Conservation (phyloP, 495 filamentous ascomycete species). For the Penicillium paxilli region DNA sequence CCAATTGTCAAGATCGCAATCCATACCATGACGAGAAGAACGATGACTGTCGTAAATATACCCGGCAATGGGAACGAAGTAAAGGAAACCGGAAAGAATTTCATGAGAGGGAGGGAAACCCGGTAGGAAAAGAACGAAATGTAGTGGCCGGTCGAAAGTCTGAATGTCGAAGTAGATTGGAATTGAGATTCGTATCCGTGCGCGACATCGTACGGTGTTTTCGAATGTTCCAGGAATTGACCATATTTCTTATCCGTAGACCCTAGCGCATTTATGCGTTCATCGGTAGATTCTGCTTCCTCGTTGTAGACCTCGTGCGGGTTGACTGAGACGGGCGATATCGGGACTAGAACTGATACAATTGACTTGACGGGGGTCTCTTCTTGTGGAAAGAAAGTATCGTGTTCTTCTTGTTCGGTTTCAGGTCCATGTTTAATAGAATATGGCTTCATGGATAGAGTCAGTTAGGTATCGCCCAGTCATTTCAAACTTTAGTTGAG, state of each 20-base stretch:
- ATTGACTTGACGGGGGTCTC: background rate
- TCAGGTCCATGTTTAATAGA: background rate
- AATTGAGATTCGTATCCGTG: background rate
- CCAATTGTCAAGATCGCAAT: slow-evolving; percentile 27
- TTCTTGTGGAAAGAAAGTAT: background rate
- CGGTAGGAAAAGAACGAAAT: slow-evolving; percentile 18
- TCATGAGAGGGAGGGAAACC: slow-evolving; percentile 13
- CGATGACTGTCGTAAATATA: slow-evolving; percentile 17
- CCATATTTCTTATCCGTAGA: slow-evolving; percentile 10
- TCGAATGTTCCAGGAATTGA: slow-evolving; percentile 9
- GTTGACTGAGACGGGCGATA: slow-evolving; percentile 1
- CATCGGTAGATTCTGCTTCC: background rate
- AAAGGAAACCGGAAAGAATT: slow-evolving; percentile 9
- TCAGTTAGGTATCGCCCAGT: too few relatives aligned
- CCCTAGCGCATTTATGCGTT: background rate
- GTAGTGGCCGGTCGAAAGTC: slow-evolving; percentile 4
- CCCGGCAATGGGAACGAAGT: slow-evolving; percentile 11
- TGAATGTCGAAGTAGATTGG: background rate
- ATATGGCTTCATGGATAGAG: background rate
- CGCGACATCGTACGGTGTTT: background rate
- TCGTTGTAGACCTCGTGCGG: slow-evolving; percentile 1
- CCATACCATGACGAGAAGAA: slow-evolving; percentile 27
- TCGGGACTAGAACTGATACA: slow-evolving; percentile 13
- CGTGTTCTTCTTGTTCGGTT: background rate
- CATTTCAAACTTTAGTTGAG: too few relatives aligned